Conservation (phyloP, 208 protist genomes). For the Acanthamoeba sp. region DNA sequence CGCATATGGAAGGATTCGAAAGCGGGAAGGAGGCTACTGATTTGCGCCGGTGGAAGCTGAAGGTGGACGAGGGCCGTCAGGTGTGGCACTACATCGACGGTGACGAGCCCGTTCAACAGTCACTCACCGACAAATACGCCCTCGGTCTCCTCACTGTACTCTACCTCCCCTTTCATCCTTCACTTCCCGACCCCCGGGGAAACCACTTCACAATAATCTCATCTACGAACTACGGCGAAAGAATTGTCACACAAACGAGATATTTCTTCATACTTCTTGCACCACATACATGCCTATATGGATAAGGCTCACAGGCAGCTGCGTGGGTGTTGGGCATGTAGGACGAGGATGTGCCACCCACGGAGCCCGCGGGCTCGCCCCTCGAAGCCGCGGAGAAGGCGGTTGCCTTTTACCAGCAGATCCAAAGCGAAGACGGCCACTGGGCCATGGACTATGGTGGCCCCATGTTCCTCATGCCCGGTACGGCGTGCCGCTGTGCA, state of each 20-base stretch:
- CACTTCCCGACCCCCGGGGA: not conserved
- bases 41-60: not conserved
- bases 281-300: no score
- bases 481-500: not conserved
- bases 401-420: constrained; percentile 74
- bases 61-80: constrained; percentile 29
- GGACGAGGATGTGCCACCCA: not conserved
- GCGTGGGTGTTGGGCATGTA: not conserved
- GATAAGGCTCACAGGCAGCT: no score
- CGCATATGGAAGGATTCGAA: not conserved
- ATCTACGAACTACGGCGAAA: no score
- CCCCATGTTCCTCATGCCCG: constrained; percentile 95
- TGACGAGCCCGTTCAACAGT: constrained; percentile 14
- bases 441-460: constrained; percentile 98
- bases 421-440: constrained; percentile 93
- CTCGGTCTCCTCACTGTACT: not conserved
- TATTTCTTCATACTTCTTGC: no score
- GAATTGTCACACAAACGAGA: no score
- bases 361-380: not conserved
- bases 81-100: constrained; percentile 53
- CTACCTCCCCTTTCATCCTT: no score
- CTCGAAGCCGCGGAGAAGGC: constrained; percentile 22
- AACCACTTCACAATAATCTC: no score
- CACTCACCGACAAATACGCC: constrained; percentile 23
- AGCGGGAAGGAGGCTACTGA: constrained; percentile 28